Conservation (phyloP, 1,284 basidiomycete species). For the Sparassis latifolia region DNA sequence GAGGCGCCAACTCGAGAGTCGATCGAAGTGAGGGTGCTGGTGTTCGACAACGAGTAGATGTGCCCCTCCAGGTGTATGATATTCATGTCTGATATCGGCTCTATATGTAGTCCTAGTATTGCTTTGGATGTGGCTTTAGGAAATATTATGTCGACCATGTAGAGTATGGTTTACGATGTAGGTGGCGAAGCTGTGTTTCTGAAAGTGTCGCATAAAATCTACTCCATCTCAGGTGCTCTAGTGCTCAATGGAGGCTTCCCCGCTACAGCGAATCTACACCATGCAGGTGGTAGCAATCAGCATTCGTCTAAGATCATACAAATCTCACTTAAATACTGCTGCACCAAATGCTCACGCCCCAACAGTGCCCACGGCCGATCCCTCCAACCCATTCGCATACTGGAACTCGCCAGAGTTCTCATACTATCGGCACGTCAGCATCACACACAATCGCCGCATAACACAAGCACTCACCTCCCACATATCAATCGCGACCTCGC, state of each 20-base stretch:
- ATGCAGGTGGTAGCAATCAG: too few species aligned
- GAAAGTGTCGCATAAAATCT: background rate
- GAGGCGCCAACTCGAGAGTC: conserved; percentile 35
- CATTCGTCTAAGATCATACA: background rate
- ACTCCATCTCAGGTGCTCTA: background rate
- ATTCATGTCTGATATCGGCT: background rate
- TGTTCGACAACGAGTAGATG: conserved; percentile 24
- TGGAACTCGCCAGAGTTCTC: conserved; percentile 91
- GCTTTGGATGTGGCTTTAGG: background rate
- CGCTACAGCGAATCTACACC: too few species aligned
- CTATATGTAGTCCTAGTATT: background rate
- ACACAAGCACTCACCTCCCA: conserved; percentile 63
- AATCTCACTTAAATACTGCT: background rate
- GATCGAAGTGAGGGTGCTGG: conserved; percentile 34
- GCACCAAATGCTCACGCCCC: conserved; percentile 2
- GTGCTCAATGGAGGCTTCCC: background rate
- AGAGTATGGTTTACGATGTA: background rate
- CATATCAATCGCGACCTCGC: conserved; percentile 96
- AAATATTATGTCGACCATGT: background rate
- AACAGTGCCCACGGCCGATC: conserved; percentile 1
- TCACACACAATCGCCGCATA: background rate
- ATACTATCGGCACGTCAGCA: conserved; percentile 43
- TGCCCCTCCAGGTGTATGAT: background rate
- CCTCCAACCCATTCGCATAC: conserved; percentile 56
- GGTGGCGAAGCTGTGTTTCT: background rate